Base-by-base conservation (phyloP, 2,329 filamentous ascomycete genomes). In the Ascochyta koolunga region DNA sequence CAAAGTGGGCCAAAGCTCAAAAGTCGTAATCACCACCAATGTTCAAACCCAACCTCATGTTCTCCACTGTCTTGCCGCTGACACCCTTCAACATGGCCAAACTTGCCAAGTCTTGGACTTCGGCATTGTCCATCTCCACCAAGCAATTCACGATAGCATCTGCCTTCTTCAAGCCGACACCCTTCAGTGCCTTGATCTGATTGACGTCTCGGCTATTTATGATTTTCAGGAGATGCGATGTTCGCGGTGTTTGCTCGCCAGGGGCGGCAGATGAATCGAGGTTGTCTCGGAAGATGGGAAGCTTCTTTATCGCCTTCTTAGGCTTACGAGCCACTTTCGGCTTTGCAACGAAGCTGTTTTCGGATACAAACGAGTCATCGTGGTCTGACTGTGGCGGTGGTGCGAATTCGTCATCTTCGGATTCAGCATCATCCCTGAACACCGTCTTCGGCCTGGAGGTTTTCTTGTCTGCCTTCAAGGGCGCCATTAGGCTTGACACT, bases 101-200 rank as follows among this genome's bases (percentile, higher is more conserved):
- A 47, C 78, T 69, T 25, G 73, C 74, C 25, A 82, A 51, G 53
- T 76, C 77, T 18, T 62, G 67, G 2, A 81, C 62, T 40, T 74
- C 73, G 5, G 68, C 76, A 13, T 72, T 70, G n/a, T 78, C 77
- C 70, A 80, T 72, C 59, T 80, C 79, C 27, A 78, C 74, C 11
- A 82, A 61, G 56, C 74, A 78, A 33, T 78, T 77, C 1, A 82
- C 79, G 32, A 82, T 82, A 10, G 74, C 76, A 53, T 81, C 78
- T 2, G 89, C 89, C 71, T 87, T 89, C 77, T 91, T 91, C 1
- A 85, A 80, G 0, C 89, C 89, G 10, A 92, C 86, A 2, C 89
- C 89, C 33, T 86, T 85, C 1, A 92, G 79, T 3, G 83, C 77
- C 65, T 83, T 83, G 72, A 92, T 91, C 67, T 83, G 79, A 13